phyloP scores from a whole-genome alignment of 163 green algal species.

The Chlorella variabilis region DNA sequence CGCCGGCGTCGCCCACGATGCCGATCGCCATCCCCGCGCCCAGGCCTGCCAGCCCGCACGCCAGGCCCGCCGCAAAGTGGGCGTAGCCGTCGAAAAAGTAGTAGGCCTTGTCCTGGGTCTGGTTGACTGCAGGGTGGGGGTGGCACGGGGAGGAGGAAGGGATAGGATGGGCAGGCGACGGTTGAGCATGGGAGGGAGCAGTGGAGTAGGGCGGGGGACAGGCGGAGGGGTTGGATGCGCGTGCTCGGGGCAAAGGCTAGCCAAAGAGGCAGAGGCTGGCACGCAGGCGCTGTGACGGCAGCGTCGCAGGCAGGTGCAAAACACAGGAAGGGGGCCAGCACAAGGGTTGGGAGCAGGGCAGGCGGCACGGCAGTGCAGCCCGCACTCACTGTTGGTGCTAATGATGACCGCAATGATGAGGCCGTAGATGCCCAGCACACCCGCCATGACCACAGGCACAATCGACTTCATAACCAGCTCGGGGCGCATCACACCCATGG shows the following conservation, averaged over 20 bases:
- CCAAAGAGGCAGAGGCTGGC: too few species aligned
- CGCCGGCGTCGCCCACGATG: constrained; percentile 98
- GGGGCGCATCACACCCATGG: constrained; percentile 99
- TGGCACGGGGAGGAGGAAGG: not conserved
- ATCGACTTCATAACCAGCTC: constrained; percentile 99
- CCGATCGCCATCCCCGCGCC: constrained; percentile 99
- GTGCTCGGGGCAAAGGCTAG: too few species aligned
- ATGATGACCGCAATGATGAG: constrained; percentile 99
- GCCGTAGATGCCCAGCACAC: constrained; percentile 99
- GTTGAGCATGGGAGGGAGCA: too few species aligned
- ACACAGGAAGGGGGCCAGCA: too few species aligned
- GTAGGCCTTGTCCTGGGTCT: constrained; percentile 79
- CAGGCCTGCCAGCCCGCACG: constrained; percentile 94
- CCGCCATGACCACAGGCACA: constrained; percentile 98
- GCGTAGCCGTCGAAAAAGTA: constrained; percentile 99
- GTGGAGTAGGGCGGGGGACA: too few species aligned
- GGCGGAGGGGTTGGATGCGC: too few species aligned
- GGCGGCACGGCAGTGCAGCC: too few species aligned
- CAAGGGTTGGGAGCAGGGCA: too few species aligned
- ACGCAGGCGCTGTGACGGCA: too few species aligned
- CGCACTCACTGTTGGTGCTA: constrained; percentile 85
- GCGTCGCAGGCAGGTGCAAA: too few species aligned
- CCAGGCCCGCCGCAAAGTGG: constrained; percentile 93
- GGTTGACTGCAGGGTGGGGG: constrained; percentile 69
- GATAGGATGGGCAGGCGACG: too few species aligned